Evolutionary conservation across 495 filamentous ascomycete genomes (phyloP).

Genomic region (Lepraria neglecta): DNA sequence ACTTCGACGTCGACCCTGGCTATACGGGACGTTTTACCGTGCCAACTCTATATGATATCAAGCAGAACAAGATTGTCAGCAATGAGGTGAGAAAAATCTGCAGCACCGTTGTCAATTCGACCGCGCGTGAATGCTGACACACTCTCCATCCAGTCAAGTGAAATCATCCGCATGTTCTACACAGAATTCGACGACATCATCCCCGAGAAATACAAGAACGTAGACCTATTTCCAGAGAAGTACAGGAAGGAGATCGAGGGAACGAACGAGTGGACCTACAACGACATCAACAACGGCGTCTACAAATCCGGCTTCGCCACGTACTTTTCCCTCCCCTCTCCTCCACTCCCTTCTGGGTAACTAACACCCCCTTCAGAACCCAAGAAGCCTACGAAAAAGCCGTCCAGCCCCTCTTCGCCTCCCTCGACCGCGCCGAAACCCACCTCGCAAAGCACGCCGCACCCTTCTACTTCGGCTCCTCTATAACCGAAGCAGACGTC

Average conservation of each 20-base stretch:
- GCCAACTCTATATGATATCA: conserved; percentile 58
- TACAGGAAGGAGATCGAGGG: conserved; percentile 61
- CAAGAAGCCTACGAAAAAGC: conserved; percentile 72
- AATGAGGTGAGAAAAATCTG: conserved; percentile 41
- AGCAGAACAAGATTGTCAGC: conserved; percentile 50
- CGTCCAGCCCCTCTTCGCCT: conserved; percentile 60
- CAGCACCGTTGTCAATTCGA: background rate
- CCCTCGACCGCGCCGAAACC: conserved; percentile 63
- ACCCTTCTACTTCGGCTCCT: conserved; percentile 61
- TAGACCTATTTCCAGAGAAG: conserved; percentile 57
- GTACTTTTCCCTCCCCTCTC: conserved; percentile 25
- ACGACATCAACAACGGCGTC: conserved; percentile 81
- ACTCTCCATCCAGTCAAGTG: conserved; percentile 38
- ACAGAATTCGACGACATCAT: conserved; percentile 68
- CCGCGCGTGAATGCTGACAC: background rate
- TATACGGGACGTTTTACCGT: conserved; percentile 58
- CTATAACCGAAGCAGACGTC: conserved; percentile 76
- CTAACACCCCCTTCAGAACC: conserved; percentile 7
- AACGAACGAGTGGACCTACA: conserved; percentile 76
- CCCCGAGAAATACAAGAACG: conserved; percentile 46
- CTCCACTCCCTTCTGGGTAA: background rate
- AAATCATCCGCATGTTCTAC: conserved; percentile 67
- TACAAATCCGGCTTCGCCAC: conserved; percentile 72
- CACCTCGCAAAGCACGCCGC: conserved; percentile 52
- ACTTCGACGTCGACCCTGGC: conserved; percentile 53